Evolutionary conservation across 2,329 filamentous ascomycete species (phyloP), one percentile per base, ranked within the genome.

Genomic region (Gremmenia infestans): DNA sequence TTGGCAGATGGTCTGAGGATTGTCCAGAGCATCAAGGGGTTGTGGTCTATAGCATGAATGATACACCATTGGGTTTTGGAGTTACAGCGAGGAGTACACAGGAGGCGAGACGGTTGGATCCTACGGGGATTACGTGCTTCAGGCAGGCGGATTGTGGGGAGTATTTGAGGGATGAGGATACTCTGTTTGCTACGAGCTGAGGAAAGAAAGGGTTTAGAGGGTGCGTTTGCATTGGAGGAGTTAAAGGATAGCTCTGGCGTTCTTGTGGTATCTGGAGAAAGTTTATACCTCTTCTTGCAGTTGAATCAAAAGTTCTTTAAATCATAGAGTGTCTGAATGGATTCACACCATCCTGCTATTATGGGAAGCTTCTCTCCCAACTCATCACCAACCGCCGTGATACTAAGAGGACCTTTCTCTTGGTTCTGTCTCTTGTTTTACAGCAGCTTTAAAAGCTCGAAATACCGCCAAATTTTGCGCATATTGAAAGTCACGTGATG

Each of bases 81-180:
- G 86, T 96, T 52, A 96, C 91, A 42, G 89, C 91, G n/a, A 81
- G 91, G 70, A 90, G 87, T 60, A 95, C 91, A 5, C 84, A 87
- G 17, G 92, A 97, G 72, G 86, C 89, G 25, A 81, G 91, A 68
- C 81, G 90, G 63, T 72, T 97, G 65, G 94, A 97, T 61, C 94
- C 94, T 0, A 99, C 94, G 0, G 91, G 87, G 11, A 87, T 97
- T 59, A 87, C 90, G 9, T 87, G 88, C 54, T 97, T 97, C 74
- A 81, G 93, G 63, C 94, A 99, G 75, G 89, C 90, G 0, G 94
- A 99, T 76, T 88, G 89, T 65, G 94, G 94, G 66, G 93, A 97
- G 76, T 99, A 96, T 70, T 78, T 99, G 68, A 84, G 94, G 70
- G 93, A 97, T 67, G 84, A 87, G 71, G 83, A 86, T 69, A 83